Evolutionary conservation across 768 basidiomycete species (phyloP).

Genomic region (Symmetrospora coprosmae): DNA sequence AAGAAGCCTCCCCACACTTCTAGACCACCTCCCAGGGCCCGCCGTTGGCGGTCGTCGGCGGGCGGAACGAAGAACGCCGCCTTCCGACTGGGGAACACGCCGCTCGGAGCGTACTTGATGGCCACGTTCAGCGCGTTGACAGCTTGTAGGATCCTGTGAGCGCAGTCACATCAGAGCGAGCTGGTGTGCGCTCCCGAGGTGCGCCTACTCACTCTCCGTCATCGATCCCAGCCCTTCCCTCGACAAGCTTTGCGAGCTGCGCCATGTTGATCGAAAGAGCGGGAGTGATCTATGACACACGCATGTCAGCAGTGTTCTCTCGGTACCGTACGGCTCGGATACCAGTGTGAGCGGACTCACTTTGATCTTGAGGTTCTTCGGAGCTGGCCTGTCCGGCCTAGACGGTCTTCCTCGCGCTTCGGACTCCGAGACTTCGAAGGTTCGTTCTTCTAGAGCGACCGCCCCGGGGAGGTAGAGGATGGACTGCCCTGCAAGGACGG

Average conservation of each 20-base stretch:
- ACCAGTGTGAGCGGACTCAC: not conserved
- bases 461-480: slow-evolving; percentile 10
- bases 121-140: slow-evolving; percentile 8
- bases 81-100: not conserved
- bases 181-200: not conserved
- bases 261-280: slow-evolving; percentile 1
- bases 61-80: not conserved
- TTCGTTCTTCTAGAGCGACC: not conserved
- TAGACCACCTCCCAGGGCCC: not conserved
- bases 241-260: not conserved
- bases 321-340: no score
- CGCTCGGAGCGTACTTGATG: not conserved
- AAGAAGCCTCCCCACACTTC: slow-evolving; percentile 1
- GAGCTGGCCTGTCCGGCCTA: not conserved
- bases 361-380: slow-evolving; percentile 7
- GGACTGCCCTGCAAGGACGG: slow-evolving; percentile 3
- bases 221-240: not conserved
- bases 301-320: no score
- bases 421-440: not conserved
- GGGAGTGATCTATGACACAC: not conserved
- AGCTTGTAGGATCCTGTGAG: not conserved
- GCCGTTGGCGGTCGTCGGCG: not conserved
- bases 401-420: not conserved
- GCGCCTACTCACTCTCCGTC: not conserved
- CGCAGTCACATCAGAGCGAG: not conserved